phyloP scores from a whole-genome alignment of 202 grass and related monocot species.

The Cymbopogon flexuosus region DNA sequence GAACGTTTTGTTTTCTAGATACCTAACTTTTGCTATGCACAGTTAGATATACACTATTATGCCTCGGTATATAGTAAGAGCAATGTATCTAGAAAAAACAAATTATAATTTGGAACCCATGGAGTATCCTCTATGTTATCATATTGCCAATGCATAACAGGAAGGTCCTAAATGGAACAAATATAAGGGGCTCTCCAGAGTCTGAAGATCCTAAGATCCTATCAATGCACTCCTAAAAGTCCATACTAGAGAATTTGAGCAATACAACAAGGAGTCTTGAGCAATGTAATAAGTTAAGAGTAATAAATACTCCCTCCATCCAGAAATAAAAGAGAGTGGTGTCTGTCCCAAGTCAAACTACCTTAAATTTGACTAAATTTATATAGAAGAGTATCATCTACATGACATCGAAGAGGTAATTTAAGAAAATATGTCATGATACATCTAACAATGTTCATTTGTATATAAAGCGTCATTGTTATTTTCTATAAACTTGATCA shows the following conservation, averaged over 20 bases:
- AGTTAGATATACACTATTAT: too few species aligned
- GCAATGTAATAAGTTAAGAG: too few species aligned
- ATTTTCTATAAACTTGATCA: too few species aligned
- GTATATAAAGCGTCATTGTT: too few species aligned
- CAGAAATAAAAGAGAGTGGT: not conserved
- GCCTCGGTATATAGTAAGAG: too few species aligned
- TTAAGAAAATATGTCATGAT: not conserved
- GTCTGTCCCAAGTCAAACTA: too few species aligned
- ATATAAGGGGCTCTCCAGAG: not conserved
- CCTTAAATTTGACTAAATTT: not conserved
- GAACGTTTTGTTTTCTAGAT: too few species aligned
- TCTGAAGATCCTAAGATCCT: not conserved
- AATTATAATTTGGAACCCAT: too few species aligned
- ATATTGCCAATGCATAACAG: not conserved
- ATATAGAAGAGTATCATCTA: not conserved
- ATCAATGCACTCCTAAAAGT: not conserved
- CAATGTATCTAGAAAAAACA: too few species aligned
- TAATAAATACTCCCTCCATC: not conserved
- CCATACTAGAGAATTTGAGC: not conserved
- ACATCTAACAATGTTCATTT: too few species aligned
- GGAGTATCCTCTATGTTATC: not conserved
- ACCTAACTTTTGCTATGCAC: too few species aligned
- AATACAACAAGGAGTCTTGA: not conserved
- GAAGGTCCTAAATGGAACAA: not conserved
- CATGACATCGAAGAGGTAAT: not conserved